Evolutionary conservation across 192 early-diverging fungal genomes (phyloP), one percentile per base, ranked within the genome.

Genomic region (Mortierella antarctica): DNA sequence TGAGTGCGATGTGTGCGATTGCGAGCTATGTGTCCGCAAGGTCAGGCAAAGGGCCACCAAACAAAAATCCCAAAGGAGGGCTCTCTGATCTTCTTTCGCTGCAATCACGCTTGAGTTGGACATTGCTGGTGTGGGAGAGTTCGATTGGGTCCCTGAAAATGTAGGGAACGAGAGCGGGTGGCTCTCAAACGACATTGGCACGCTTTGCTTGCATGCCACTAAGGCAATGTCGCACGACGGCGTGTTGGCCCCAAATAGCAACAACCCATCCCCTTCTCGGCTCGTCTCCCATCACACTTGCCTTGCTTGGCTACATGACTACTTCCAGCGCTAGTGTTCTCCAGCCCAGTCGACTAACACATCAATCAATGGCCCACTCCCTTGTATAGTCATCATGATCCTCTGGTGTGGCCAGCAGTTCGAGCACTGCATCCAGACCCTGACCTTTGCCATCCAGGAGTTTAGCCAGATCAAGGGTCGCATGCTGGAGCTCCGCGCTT

Each of bases 361-460:
- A 1, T 17, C 10, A 14, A 14, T 17, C 49, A 11, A 50, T 50
- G 11, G 11, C n/a, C 47, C 40, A 1, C n/a, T 42, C 60, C 20
- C 8, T 14, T 47, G 5, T 5, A 18, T 85, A 71, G 84, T 85
- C 49, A 85, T 85, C 52, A 87, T 86, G 89, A 87, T 90, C 66
- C 69, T 90, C 46, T 86, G 83, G 66, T 83, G 84, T 47, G 89
- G 89, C 46, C 86, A 84, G 66, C 89, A 90, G 74, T 90, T 53
- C 52, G 78, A 84, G 63, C 88, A 88, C 68, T 88, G 87, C 70
- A 79, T 87, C 62, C 84, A 86, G 54, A 90, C 89, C 55, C 68
- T 90, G 55, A 79, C 73, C 46, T 79, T 90, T 23, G 89, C 87
- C 42, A 84, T 90, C 55, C 82, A 84, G 46, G 85, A 85, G 51